phyloP scores from a whole-genome alignment of 306 rosid species.

The Arachis hypogaea region DNA sequence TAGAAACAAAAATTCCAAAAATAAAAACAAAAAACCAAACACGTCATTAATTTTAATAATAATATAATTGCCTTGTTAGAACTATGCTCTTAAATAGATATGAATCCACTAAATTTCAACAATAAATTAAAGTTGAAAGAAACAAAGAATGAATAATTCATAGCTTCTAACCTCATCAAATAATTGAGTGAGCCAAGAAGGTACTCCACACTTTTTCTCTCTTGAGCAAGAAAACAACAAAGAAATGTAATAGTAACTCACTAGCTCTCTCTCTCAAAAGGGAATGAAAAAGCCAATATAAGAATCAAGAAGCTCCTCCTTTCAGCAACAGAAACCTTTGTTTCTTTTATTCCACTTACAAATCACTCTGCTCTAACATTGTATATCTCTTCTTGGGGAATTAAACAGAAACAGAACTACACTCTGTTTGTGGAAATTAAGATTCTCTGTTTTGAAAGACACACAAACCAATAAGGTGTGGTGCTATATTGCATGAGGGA shows the following conservation, averaged over 20 bases:
- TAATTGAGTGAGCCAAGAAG: conserved; percentile 10
- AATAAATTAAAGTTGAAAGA: conserved; percentile 21
- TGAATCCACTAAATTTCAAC: conserved; percentile 21
- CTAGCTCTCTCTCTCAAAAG: conserved; percentile 3
- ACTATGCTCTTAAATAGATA: background rate
- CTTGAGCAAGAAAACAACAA: conserved; percentile 41
- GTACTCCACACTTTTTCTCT: conserved; percentile 17
- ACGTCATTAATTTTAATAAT: background rate
- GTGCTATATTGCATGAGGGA: conserved; percentile 55
- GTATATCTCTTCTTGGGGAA: conserved; percentile 61
- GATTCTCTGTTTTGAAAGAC: conserved; percentile 49
- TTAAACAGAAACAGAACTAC: conserved; percentile 37
- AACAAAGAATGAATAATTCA: background rate
- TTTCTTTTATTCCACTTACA: conserved; percentile 38
- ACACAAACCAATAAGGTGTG: conserved; percentile 54
- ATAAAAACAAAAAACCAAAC: background rate
- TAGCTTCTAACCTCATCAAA: no score
- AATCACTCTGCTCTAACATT: conserved; percentile 61
- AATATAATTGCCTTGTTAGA: conserved; percentile 17
- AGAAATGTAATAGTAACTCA: background rate
- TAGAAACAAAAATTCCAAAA: background rate
- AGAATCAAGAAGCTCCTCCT: conserved; percentile 21
- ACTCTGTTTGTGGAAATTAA: conserved; percentile 47
- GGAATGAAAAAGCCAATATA: conserved; percentile 3
- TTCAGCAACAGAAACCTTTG: conserved; percentile 30